These are phyloP conservation scores for Arachnomyces sp. DNA, from an alignment of 2,329 filamentous ascomycete genomes.

Conservation along the genomic window DNA sequence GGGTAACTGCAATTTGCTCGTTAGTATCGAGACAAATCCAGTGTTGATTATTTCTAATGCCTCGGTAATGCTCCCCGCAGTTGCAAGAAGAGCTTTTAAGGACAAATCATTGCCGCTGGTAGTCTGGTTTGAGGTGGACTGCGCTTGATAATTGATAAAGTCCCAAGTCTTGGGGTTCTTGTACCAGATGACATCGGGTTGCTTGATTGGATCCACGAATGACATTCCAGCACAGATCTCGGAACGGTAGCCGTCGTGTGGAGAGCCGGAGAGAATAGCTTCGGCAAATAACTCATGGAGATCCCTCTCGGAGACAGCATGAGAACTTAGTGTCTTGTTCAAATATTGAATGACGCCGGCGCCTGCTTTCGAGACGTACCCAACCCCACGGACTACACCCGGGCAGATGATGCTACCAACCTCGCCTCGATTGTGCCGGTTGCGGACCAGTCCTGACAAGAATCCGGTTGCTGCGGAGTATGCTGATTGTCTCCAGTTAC, in stretches of 20 bases:
- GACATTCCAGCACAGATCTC: conserved; percentile 16
- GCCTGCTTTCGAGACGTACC: conserved; percentile 4
- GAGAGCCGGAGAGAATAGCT: conserved; percentile 38
- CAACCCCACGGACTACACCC: conserved; percentile 11
- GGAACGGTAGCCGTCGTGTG: conserved; percentile 13
- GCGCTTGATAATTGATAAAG: not conserved
- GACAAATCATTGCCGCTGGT: not conserved
- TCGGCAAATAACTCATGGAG: conserved; percentile 47
- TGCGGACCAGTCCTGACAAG: conserved; percentile 10
- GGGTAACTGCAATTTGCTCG: not conserved
- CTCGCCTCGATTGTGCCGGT: conserved; percentile 8
- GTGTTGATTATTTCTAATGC: not conserved
- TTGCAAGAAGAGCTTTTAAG: not conserved
- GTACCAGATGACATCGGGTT: conserved; percentile 28
- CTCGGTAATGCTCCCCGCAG: not conserved
- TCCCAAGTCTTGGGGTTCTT: conserved; percentile 28
- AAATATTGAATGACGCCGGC: not conserved
- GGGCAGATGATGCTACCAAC: conserved; percentile 10
- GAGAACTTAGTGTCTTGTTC: not conserved
- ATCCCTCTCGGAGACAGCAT: conserved; percentile 42
- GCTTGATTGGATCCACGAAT: conserved; percentile 19
- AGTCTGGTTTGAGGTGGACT: conserved; percentile 2
- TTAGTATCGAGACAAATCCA: not conserved
- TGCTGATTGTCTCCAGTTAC: conserved; percentile 12
- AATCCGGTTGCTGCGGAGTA: conserved; percentile 14